Evolutionary conservation across 2,329 filamentous ascomycete genomes (phyloP), one percentile per base, ranked within the genome.

Genomic region (Stenocarpella maydis): DNA sequence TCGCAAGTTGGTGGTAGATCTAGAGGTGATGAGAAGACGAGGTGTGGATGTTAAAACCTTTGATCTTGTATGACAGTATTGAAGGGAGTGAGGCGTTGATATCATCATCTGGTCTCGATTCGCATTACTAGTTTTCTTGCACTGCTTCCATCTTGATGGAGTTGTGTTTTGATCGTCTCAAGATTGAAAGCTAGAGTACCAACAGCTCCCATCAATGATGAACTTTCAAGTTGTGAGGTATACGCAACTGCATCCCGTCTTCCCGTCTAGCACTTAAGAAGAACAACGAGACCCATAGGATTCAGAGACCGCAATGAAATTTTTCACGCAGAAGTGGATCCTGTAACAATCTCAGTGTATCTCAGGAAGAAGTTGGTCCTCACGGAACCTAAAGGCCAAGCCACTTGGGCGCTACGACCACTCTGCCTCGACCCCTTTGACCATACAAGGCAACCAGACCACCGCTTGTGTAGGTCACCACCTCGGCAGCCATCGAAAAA

Each of bases 391-490:
- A 37, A 37, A 7, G 34, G 34, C 10, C 47, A 26, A 49, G 21
- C 49, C 53, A n/a, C 53, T 63, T 37, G 28, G 26, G 26, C 10
- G 12, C 10, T 7, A 12, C 34, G 12, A 31, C 19, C 43, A n/a
- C 34, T 37, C 9, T 37, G 34, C 10, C 34, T 37, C 5, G n/a
- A 21, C 19, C 55, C 43, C 43, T 47, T 28, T 19, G 58, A 24
- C 58, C 58, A 19, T 3, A 6, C 26, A 3, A 28, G 10, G 12
- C 34, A 37, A 37, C 9, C 47, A 26, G 52, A 54, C 52, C 52
- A 54, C 55, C 55, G 12, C n/a, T n/a, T n/a, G n/a, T n/a, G n/a
- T n/a, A n/a, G 55, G 39, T n/a, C 41, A 34, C 26, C 58, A 49
- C 19, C 58, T 49, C n/a, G 26, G 43, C 58, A 63, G 7, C 58